Base-by-base conservation (phyloP, 2,329 filamentous ascomycete genomes). In the Aspergillus fumigatiaffinis region DNA sequence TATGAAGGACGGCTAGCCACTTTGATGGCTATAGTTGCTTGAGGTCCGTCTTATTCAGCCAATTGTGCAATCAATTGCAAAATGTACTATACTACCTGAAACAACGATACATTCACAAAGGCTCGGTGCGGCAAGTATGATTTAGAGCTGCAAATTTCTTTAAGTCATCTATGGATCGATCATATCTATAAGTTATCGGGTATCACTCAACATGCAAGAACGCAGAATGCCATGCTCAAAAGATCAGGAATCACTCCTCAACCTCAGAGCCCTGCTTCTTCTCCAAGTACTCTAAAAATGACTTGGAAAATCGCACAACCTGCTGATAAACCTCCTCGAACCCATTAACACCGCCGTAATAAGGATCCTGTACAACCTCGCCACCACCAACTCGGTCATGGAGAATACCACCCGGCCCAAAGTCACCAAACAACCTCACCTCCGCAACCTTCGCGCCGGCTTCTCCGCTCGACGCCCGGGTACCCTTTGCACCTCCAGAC, bases 291-390 rank as follows among this genome's bases (percentile, higher is more conserved):
- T 87, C 80, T 62, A 96, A 66, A 67, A 97, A 92, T 55, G 89
- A 91, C 70, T 81, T 82, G 2, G 89, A 87, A 71, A 95, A 96
- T 60, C 88, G 80, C 58, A 81, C 78, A 61, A 88, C 88, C 80
- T 97, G 92, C 76, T 93, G 86, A 75, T 89, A 97, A n/a, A 92
- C 91, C 68, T 82, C 84, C 67, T 89, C 85, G 70, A 97, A 97
- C 1, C 91, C 92, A 64, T 90, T 84, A 3, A 80, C 77, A 12
- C 85, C 91, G n/a, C 91, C 92, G 73, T 97, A 97, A 77, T 97
- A 99, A 14, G 94, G 94, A 73, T 97, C 94, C 57, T 84, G 79
- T 8, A 97, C 87, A 50, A 90, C 83, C 77, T 96, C 90, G 21
- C 83, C 80, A 65, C 70, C 72, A 8, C 73, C 74, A 12, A 73